Evolutionary conservation across 73 alveolate genomes (phyloP), one percentile per base, ranked within the genome.

Genomic region (Halteria grandinella): DNA sequence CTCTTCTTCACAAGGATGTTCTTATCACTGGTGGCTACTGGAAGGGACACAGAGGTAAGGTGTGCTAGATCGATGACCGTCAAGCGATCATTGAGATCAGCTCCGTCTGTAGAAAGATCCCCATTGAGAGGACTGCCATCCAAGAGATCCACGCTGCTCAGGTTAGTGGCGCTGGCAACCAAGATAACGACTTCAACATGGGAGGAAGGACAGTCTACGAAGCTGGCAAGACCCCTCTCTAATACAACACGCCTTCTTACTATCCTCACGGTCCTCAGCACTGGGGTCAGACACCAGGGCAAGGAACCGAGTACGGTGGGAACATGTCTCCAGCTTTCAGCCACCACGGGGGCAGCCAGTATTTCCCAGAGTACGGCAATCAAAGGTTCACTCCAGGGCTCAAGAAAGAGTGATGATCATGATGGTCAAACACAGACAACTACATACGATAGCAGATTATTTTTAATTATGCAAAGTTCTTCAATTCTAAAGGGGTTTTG

Each of bases 1-100:
- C 78, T 0, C 70, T 85, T 55, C 39, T 60, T 5, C 93, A 93
- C 18, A 83, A 91, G 72, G 77, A 62, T 4, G 89, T 91, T 8
- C 87, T 70, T 72, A 73, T 91, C 24, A 78, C 47, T 15, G 59
- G 69, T 66, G 97, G 97, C 34, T 84, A 64, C 17, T 91, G 94
- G 91, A 91, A 85, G 72, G 97, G 97, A 34, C 84, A 88, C 72
- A 83, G 91, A 69, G 97, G 96, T 29, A 66, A 74, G 24, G 85
- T 91, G 32, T 78, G 72, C 39, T 70, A 73, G 12, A 94, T 85
- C 18, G 88, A 77, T 78, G 96, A 66, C 23, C 43, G 66, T 45
- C 32, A 66, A 27, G 80, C 66, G 1, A 66, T 66, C 6, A 66
- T 66, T 5, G 80, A 66, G 29, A 21, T 66, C 7, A 44, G 69